Base-by-base conservation (phyloP, 805 yeast species). In the Barnettozyma populi region DNA sequence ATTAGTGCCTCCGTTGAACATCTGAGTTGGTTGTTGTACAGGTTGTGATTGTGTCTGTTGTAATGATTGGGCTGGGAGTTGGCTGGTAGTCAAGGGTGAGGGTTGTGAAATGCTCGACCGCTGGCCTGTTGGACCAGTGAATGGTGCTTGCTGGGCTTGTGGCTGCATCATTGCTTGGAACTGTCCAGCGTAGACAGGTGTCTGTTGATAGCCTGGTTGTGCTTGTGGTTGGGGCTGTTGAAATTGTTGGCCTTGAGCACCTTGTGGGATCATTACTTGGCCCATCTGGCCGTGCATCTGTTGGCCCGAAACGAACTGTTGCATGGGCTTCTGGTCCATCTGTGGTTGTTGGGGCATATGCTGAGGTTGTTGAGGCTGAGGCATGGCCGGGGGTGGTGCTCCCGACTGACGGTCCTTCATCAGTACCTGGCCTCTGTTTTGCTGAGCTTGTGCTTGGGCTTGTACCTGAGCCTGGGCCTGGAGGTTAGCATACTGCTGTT, bases 401-500 rank as follows among this genome's bases (percentile, higher is more conserved):
- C 21, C 37, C 37, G 48, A 25, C 34, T 46, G 50, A 9, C 40
- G 43, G 8, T 47, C 42, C 25, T 43, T 49, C 21, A 34, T 19
- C 9, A 29, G 32, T n/a, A 21, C 25, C 21, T 41, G 47, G 13
- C 20, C 40, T 14, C 39, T 40, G 1, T 40, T 38, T 11, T 32
- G 41, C 32, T 35, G 37, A 16, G 51, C 34, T 21, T 41, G 36
- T 8, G 38, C 48, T 7, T 47, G 49, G 18, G 46, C 51, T 44
- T 50, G 50, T 19, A 46, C 50, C 23, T 44, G 49, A 0, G 38
- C 48, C 14, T 47, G 49, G 11, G 47, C 51, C 41, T 49, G 55
- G n/a, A 49, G 24, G 31, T 50, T 50, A 8, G 53, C 53, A 36
- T 50, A 52, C 29, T 50, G 55, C 7, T 44, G 48, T 36, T 51